Evolutionary conservation across 1,284 basidiomycete genomes (phyloP), one percentile per base, ranked within the genome.

Genomic region (Sanghuangporus sanghuang): DNA sequence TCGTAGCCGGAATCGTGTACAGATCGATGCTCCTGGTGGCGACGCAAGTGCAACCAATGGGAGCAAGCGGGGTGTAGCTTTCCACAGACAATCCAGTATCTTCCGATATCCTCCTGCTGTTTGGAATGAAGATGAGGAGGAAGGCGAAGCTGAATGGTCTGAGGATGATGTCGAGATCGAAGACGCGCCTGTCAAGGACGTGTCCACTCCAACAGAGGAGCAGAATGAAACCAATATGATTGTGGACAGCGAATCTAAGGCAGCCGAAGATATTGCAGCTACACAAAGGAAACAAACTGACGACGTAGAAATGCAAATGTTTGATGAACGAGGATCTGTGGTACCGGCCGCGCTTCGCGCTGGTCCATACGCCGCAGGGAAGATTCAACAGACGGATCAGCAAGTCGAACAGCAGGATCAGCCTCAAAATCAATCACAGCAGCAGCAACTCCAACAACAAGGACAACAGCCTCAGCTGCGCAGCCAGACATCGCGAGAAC

Each of bases 101-200:
- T 84, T 86, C 70, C 81, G 88, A 18, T 93, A 91, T 69, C 86
- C 88, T 0, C 90, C 90, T 2, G 86, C 89, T 0, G 85, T 92
- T 1, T 93, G 91, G 92, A 83, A 84, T 60, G 89, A 90, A 39
- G 89, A 89, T 0, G 92, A 94, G 59, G 89, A 92, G 35, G 86
- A 88, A 1, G 86, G 87, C 32, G 87, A 90, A 36, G 74, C 79
- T 0, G 88, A 91, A 63, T 92, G 87, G 83, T 87, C 90, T 50
- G 85, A 87, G 39, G 89, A 86, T n/a, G 81, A 79, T 9, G 89
- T 89, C 62, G 81, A 85, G 67, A 85, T 86, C 53, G 87, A 90
- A 70, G 89, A 90, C 63, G 73, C 79, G 0, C 42, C 48, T 11
- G 57, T 66, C n/a, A 62, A 63, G 42, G 64, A 66, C 48, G 57